Percentiles rank a stretch among this genome's conserved stretches.
Evolutionary conservation across 495 filamentous ascomycete genomes (phyloP).

Genomic region (Apodospora peruviana): DNA sequence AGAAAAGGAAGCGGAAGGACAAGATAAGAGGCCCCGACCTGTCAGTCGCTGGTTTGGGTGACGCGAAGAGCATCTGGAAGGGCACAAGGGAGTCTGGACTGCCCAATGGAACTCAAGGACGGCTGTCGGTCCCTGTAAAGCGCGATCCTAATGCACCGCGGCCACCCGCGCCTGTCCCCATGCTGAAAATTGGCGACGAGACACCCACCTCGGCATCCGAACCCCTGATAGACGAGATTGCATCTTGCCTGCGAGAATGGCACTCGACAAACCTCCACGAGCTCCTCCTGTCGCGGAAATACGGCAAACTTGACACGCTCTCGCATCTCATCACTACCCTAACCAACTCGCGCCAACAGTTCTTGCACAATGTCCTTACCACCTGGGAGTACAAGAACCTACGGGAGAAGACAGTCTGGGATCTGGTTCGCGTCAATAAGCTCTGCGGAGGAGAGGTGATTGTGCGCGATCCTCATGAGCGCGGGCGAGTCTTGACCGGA

Average conservation of each 20-base stretch:
- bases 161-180: constrained; percentile 87
- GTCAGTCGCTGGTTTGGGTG: constrained; percentile 4
- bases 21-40: constrained; percentile 8
- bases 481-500: constrained; percentile 81
- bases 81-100: constrained; percentile 16
- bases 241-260: constrained; percentile 94
- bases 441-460: constrained; percentile 87
- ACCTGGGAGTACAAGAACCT: constrained; percentile 68
- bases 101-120: constrained; percentile 27
- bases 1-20: constrained; percentile 27
- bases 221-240: constrained; percentile 94
- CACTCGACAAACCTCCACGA: constrained; percentile 96
- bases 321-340: constrained; percentile 71
- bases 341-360: constrained; percentile 77
- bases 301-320: constrained; percentile 74
- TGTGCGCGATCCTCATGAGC: constrained; percentile 76
- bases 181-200: constrained; percentile 96
- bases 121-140: constrained; percentile 28
- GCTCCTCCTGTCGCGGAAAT: constrained; percentile 75
- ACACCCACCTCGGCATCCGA: constrained; percentile 82
- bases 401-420: constrained; percentile 87
- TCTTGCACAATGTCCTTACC: constrained; percentile 90
- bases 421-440: constrained; percentile 89
- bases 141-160: constrained; percentile 61
- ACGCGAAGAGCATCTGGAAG: constrained; percentile 9